A percentile compares a stretch with the other conserved stretches of the same genome.
phyloP scores from a whole-genome alignment of 2,329 filamentous ascomycete genomes.

The Laburnicola sp. region DNA sequence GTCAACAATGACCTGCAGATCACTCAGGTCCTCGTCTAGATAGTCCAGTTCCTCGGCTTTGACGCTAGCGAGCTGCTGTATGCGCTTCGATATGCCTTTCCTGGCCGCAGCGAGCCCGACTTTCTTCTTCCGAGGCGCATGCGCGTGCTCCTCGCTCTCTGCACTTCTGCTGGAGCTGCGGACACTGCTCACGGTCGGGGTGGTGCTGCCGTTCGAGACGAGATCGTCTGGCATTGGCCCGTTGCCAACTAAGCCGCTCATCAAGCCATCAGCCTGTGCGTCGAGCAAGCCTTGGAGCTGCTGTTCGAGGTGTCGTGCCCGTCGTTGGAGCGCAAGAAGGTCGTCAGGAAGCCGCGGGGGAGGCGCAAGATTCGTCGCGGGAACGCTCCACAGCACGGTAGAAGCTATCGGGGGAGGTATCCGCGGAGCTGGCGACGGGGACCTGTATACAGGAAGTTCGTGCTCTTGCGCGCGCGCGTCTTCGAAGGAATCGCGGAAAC shows the following conservation, averaged over 20 bases:
- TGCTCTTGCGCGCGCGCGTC: slow-evolving; percentile 40
- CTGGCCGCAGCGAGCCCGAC: slow-evolving; percentile 65
- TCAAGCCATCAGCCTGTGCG: slow-evolving; percentile 62
- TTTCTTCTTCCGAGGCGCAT: slow-evolving; percentile 53
- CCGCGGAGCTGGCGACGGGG: slow-evolving; percentile 33
- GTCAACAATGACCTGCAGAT: slow-evolving; percentile 61
- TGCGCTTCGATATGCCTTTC: slow-evolving; percentile 64
- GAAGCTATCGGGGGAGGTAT: slow-evolving; percentile 41
- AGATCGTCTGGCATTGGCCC: slow-evolving; percentile 45
- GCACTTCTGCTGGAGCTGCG: slow-evolving; percentile 35
- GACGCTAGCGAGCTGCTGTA: slow-evolving; percentile 65
- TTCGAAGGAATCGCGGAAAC: slow-evolving; percentile 41
- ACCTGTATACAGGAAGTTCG: slow-evolving; percentile 40
- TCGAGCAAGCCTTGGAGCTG: slow-evolving; percentile 63
- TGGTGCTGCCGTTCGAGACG: slow-evolving; percentile 54
- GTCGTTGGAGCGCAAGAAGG: slow-evolving; percentile 55
- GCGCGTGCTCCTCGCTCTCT: slow-evolving; percentile 22
- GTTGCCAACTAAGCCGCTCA: slow-evolving; percentile 51
- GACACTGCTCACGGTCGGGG: slow-evolving; percentile 50
- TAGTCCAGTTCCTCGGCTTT: slow-evolving; percentile 70
- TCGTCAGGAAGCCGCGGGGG: slow-evolving; percentile 42
- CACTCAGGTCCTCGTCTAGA: slow-evolving; percentile 59
- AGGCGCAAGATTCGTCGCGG: slow-evolving; percentile 28
- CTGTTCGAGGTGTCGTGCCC: slow-evolving; percentile 58
- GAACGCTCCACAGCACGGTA: slow-evolving; percentile 38